Conservation (phyloP, 768 basidiomycete genomes). For the Tubosaeta sp. region DNA sequence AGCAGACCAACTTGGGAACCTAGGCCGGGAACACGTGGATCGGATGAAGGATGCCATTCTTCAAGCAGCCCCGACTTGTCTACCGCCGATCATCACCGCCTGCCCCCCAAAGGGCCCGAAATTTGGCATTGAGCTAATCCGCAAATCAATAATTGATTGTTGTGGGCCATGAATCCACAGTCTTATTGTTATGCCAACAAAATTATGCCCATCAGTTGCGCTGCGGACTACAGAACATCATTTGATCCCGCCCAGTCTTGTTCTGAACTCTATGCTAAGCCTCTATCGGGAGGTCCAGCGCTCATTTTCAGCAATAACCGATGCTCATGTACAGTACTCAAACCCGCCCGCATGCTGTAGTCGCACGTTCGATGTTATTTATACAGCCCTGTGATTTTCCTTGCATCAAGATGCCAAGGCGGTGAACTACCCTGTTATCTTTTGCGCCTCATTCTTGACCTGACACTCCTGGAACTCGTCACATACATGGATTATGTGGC, state of each 20-base stretch:
- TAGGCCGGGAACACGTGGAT: constrained; percentile 35
- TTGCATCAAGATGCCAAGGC: neutral
- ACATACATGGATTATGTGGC: neutral
- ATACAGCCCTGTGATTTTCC: neutral
- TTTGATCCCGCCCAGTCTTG: neutral
- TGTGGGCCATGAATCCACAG: constrained; percentile 39
- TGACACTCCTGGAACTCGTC: neutral
- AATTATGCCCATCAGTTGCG: neutral
- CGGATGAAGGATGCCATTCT: constrained; percentile 50
- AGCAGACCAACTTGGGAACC: constrained; percentile 45
- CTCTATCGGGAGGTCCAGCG: neutral
- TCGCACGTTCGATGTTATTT: neutral
- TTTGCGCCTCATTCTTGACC: neutral
- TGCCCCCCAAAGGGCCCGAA: constrained; percentile 44
- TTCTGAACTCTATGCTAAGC: neutral
- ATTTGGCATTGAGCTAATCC: constrained; percentile 55
- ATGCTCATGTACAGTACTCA: neutral
- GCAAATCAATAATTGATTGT: constrained; percentile 55
- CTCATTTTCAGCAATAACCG: neutral
- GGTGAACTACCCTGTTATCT: neutral
- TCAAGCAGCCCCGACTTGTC: constrained; percentile 51
- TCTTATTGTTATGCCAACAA: neutral
- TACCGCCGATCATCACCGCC: constrained; percentile 59
- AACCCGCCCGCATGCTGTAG: neutral
- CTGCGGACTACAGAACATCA: neutral